phyloP scores from a whole-genome alignment of 2,329 filamentous ascomycete species.

The Graphiopsis chlorocephala region DNA sequence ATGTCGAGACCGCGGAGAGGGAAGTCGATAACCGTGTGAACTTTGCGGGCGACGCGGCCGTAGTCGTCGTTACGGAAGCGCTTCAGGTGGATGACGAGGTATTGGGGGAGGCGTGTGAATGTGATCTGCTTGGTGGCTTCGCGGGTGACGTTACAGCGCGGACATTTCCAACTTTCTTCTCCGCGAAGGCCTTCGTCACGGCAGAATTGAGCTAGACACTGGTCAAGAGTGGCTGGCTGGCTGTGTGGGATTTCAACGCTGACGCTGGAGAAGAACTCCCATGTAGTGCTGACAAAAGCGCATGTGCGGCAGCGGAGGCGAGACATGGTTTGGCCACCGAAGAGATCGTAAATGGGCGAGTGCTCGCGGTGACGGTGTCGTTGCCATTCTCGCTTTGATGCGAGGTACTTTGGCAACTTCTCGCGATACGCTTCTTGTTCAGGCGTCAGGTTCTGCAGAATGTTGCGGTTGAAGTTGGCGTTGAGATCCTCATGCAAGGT shows the following conservation, averaged over 20 bases:
- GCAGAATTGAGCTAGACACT: constrained; percentile 69
- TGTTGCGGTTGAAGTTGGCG: constrained; percentile 57
- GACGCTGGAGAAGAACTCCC: constrained; percentile 68
- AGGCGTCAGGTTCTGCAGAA: constrained; percentile 57
- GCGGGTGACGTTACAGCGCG: constrained; percentile 66
- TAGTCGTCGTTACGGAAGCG: constrained; percentile 59
- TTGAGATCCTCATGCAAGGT: constrained; percentile 87
- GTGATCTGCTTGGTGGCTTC: constrained; percentile 68
- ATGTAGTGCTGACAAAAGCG: constrained; percentile 62
- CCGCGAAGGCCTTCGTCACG: constrained; percentile 65
- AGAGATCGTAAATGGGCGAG: constrained; percentile 76
- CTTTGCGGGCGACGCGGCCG: constrained; percentile 61
- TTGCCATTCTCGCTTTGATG: constrained; percentile 72
- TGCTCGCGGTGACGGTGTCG: constrained; percentile 66
- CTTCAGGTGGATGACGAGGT: constrained; percentile 75
- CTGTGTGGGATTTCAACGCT: constrained; percentile 67
- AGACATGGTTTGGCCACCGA: constrained; percentile 68
- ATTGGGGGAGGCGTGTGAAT: constrained; percentile 74
- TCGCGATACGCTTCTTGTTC: constrained; percentile 62
- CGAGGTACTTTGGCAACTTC: constrained; percentile 58
- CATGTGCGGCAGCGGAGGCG: constrained; percentile 61
- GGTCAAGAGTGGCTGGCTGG: constrained; percentile 60
- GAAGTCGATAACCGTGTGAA: constrained; percentile 70
- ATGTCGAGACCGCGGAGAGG: constrained; percentile 69
- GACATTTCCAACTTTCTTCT: constrained; percentile 70